Evolutionary conservation across 2,329 filamentous ascomycete species (phyloP), one percentile per base, ranked within the genome.

Genomic region (Lachnellula suecica): DNA sequence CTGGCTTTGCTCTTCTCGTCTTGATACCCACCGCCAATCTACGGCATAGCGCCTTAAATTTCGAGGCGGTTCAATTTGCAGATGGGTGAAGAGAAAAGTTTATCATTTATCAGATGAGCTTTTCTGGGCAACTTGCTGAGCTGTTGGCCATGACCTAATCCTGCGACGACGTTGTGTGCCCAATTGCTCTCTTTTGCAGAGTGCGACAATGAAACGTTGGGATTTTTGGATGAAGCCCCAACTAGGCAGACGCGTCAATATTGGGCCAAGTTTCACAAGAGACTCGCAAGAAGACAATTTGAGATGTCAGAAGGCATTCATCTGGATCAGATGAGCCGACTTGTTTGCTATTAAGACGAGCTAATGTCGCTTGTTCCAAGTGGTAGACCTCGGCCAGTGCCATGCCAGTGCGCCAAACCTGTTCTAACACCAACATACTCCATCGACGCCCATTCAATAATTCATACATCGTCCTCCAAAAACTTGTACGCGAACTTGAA

Each of bases 401-500:
- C 59, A 58, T 53, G 44, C 62, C 57, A 60, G n/a, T 82, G 74
- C 85, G 87, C 63, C 84, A 83, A n/a, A 71, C 74, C 86, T 85
- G 74, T 88, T 68, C 84, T 79, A 71, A 88, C 74, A 84, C 84
- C 87, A 71, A 88, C 86, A 67, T 87, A 86, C 40, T 48, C 68
- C 84, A 51, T 76, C 58, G 84, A 87, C 85, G 87, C 88, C 79
- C 73, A 60, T 55, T 56, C 60, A 64, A 54, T 62, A 60, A 63
- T 82, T 77, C 67, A 87, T 65, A 96, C 82, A 72, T 97, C 93
- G 68, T 97, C 93, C 72, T 97, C 93, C 62, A 97, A 81, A 74
- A 94, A 97, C 74, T 96, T 96, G 79, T 97, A 97, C 54, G 90
- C 88, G 73, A 97, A 97, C 74, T 96, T 95, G 79, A 97, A 97